Evolutionary conservation across 2,329 filamentous ascomycete species (phyloP).

Genomic region (Nothopassalora personata): DNA sequence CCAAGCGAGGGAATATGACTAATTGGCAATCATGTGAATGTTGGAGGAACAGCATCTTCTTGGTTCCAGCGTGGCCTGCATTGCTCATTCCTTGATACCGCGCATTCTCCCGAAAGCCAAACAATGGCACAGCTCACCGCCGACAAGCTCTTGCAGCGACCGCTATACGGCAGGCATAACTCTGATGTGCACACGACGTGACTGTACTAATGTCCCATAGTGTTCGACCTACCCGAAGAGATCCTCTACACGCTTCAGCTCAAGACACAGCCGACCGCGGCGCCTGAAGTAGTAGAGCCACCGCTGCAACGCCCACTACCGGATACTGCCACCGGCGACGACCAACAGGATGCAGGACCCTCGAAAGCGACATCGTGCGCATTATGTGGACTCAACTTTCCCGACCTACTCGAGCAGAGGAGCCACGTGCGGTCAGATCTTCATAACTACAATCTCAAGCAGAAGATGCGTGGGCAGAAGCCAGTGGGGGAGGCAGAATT

Average conservation of each 20-base stretch:
- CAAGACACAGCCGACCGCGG: constrained; percentile 44
- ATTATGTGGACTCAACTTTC: constrained; percentile 69
- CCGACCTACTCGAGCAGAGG: constrained; percentile 71
- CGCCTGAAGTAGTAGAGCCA: constrained; percentile 24
- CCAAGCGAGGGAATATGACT: neutral
- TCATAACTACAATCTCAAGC: constrained; percentile 91
- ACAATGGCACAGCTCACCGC: constrained; percentile 23
- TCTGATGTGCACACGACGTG: neutral
- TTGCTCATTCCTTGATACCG: neutral
- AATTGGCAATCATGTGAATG: neutral
- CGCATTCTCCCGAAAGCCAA: neutral
- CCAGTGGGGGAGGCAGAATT: constrained; percentile 78
- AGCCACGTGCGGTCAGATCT: constrained; percentile 84
- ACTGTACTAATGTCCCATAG: constrained; percentile 38
- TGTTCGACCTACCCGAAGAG: constrained; percentile 75
- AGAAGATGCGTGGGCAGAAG: constrained; percentile 69
- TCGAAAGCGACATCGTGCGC: constrained; percentile 68
- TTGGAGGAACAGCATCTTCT: neutral
- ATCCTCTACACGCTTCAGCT: constrained; percentile 63
- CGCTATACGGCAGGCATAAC: constrained; percentile 41
- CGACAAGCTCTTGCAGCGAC: constrained; percentile 41
- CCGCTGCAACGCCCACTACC: constrained; percentile 15
- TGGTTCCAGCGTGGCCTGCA: neutral
- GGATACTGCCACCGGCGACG: constrained; percentile 23
- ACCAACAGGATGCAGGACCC: constrained; percentile 41